Evolutionary conservation across 352 stramenopile species (phyloP).

Genomic region (Pythium myriotylum): DNA sequence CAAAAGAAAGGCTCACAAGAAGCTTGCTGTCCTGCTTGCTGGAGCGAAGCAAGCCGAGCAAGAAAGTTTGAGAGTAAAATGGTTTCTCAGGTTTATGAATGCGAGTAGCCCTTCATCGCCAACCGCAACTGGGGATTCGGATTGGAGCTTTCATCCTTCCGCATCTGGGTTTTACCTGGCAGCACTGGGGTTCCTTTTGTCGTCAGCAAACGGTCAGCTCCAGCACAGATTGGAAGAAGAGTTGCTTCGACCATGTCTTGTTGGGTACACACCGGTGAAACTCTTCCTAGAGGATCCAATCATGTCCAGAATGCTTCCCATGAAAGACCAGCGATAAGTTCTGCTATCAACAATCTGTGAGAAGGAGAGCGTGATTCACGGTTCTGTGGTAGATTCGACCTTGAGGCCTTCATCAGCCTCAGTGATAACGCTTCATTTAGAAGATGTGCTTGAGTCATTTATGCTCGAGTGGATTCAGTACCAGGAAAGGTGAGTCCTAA

Average conservation of each 20-base stretch:
- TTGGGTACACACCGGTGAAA: constrained; percentile 42
- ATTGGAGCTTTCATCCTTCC: constrained; percentile 36
- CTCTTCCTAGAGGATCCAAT: constrained; percentile 51
- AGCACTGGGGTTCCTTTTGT: constrained; percentile 42
- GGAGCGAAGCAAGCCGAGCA: constrained; percentile 46
- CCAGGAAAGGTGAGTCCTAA: constrained; percentile 56
- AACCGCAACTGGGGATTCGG: neutral
- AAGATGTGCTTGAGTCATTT: constrained; percentile 69
- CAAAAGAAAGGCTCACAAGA: constrained; percentile 54
- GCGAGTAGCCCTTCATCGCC: neutral
- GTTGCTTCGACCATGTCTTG: constrained; percentile 43
- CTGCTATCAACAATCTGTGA: constrained; percentile 36
- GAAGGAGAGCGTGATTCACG: constrained; percentile 30
- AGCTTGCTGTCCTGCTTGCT: constrained; percentile 48
- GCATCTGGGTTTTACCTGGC: constrained; percentile 64
- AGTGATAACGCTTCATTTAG: constrained; percentile 48
- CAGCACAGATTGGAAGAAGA: constrained; percentile 48
- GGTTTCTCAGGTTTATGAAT: constrained; percentile 67
- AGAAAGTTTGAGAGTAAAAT: constrained; percentile 63
- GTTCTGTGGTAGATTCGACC: constrained; percentile 19
- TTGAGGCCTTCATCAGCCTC: constrained; percentile 14
- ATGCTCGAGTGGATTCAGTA: constrained; percentile 77
- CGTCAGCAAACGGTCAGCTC: constrained; percentile 43
- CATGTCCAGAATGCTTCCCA: constrained; percentile 47
- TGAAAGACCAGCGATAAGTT: constrained; percentile 48